Evolutionary conservation across 2,329 filamentous ascomycete species (phyloP), one percentile per base, ranked within the genome.

Genomic region (Colletotrichum incanum): DNA sequence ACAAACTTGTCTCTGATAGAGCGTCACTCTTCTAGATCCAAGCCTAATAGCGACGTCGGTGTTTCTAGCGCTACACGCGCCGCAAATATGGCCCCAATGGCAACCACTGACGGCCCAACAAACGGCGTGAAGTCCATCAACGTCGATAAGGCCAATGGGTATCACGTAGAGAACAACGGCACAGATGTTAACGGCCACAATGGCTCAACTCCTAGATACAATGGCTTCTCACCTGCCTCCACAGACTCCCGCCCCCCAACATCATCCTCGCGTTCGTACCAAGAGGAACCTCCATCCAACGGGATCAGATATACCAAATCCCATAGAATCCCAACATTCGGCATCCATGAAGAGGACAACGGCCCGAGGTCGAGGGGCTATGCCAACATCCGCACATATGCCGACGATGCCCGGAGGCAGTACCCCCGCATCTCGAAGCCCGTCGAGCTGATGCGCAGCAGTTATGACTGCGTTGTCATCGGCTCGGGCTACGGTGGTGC

Each of bases 401-500:
- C 76, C 16, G 80, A 75, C 54, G 69, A 76, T 62, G 72, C 55
- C 20, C 69, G 68, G 37, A 75, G 79, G 47, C 26, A 75, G 26
- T 90, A 86, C 72, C 89, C 88, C 1, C 84, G 89, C 1, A 86
- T 91, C 71, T 89, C 88, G 28, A 87, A 85, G 71, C 86, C 88
- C 0, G 85, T 91, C 16, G 87, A 91, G 76, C 80, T 90, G 34
- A 86, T 92, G 77, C 84, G 86, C 34, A 81, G 83, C 67, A 81
- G 82, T 8, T 93, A 93, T 75, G 91, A 93, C 80, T 88, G 88
- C 49, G 86, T 93, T 14, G 89, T 93, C 39, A 89, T 93, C 69
- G 91, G 92, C 1, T 92, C 90, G 12, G 92, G 92, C 1, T 93
- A 93, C 78, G 92, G 92, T 31, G 91, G 90, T 49, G 89, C 87